Evolutionary conservation across 1,284 basidiomycete species (phyloP), one percentile per base, ranked within the genome.

Genomic region (Cystobasidium pallidum): DNA sequence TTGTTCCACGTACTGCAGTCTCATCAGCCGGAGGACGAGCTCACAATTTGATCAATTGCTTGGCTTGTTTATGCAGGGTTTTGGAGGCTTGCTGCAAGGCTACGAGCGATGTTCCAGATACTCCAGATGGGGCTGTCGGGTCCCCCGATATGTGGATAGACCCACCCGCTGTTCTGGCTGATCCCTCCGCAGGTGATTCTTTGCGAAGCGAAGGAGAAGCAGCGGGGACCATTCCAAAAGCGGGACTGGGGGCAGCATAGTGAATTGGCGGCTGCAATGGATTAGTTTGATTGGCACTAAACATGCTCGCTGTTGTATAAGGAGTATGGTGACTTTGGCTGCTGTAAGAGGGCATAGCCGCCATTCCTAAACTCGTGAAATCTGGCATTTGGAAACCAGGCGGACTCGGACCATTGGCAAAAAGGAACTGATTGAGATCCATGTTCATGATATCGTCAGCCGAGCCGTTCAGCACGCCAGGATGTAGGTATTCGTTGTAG

Each of bases 381-480:
- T 63, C 61, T n/a, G 61, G 61, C 45, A 63, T 63, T 28, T 45
- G 61, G 34, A 63, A 63, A 39, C 41, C 45, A 32, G 28, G 41
- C 41, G 61, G 39, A 28, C 61, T 41, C 3, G 61, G 39, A 10
- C 45, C 28, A 32, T 32, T 21, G 6, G 39, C 32, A 10, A 63
- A 24, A 11, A 49, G 28, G 61, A 59, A 43, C 41, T 59, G 57
- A 17, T 43, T 43, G 17, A 59, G 28, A 21, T 59, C 57, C 21
- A 63, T 30, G 6, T 34, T 39, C 11, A 17, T 32, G 15, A 63
- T 15, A 21, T 63, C 41, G 17, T 32, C 39, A 49, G 28, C 49
- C 13, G 13, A 6, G n/a, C 3, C n/a, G 34, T 43, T 43, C 10
- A 59, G 34, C 15, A 39, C 13, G 39, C 41, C 21, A 8, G 57